A percentile compares a stretch with the other conserved stretches of the same genome.
Conservation (phyloP, 202 grass and related monocot species). For the Panicum virgatum region DNA sequence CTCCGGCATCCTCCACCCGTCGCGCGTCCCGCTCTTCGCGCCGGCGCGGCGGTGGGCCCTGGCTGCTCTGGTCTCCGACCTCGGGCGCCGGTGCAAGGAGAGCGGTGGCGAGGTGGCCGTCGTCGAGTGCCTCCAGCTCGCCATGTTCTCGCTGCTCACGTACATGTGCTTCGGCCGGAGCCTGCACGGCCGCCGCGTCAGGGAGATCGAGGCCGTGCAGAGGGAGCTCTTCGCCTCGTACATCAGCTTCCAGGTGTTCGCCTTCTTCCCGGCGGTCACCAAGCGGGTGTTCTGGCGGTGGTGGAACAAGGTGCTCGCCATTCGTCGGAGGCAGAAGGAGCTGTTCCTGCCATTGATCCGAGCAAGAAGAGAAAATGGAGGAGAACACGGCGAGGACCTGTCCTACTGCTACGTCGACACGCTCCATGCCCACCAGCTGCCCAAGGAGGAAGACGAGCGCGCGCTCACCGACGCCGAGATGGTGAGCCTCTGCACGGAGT, state of each 20-base stretch:
- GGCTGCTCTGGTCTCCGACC: background rate
- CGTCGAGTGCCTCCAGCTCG: constrained; percentile 14
- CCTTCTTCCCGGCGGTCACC: constrained; percentile 12
- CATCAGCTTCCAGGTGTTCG: constrained; percentile 21
- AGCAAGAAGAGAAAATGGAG: background rate
- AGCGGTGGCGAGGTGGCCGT: background rate
- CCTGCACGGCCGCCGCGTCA: background rate
- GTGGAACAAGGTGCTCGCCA: constrained; percentile 2
- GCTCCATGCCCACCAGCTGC: background rate
- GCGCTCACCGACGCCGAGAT: constrained; percentile 21
- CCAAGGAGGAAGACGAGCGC: background rate
- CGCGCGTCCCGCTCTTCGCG: constrained; percentile 6
- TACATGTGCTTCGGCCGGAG: constrained; percentile 41
- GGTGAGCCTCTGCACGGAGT: constrained; percentile 25
- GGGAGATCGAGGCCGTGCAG: constrained; percentile 6
- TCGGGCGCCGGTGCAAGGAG: background rate
- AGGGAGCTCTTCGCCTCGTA: constrained; percentile 25
- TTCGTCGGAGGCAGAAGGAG: background rate
- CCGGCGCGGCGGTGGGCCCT: constrained; percentile 4
- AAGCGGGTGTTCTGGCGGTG: background rate
- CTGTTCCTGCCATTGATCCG: constrained; percentile 10
- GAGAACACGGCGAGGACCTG: background rate
- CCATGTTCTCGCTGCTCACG: constrained; percentile 34
- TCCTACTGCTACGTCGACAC: constrained; percentile 22
- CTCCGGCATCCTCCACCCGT: constrained; percentile 20